These are phyloP conservation scores for Camptophora hylomeconis DNA, from an alignment of 2,329 filamentous ascomycete species.

Conservation along the genomic window DNA sequence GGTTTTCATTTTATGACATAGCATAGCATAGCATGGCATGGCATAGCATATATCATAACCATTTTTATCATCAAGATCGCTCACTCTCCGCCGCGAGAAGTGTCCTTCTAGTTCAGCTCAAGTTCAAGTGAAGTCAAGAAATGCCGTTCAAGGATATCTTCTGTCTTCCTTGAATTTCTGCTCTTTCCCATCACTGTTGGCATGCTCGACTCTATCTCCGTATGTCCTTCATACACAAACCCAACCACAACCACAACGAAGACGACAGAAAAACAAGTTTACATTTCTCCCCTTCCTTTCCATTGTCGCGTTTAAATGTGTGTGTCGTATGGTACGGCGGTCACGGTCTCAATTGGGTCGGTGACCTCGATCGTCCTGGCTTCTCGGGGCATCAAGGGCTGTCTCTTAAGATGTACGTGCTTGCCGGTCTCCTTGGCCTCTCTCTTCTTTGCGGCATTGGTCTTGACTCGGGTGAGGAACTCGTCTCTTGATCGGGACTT, in stretches of 20 bases:
- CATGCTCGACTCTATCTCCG: no score
- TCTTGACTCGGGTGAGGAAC: constrained; percentile 93
- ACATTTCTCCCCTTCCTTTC: no score
- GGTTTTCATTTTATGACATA: no score
- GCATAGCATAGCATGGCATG: no score
- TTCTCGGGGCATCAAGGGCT: constrained; percentile 65
- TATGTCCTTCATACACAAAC: neutral
- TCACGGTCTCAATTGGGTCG: constrained; percentile 80
- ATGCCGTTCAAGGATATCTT: no score
- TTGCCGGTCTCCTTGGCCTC: constrained; percentile 83
- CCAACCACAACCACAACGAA: neutral
- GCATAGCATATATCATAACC: no score
- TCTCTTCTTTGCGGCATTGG: constrained; percentile 83
- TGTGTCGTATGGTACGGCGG: constrained; percentile 91
- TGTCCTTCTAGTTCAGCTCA: no score
- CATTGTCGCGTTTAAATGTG: constrained; percentile 76
- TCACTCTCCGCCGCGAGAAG: no score
- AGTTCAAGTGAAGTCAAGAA: no score
- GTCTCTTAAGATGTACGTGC: constrained; percentile 86
- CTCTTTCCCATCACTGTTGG: no score
- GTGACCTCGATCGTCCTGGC: constrained; percentile 60
- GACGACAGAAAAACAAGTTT: neutral
- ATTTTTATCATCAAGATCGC: no score
- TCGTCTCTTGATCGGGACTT: constrained; percentile 93
- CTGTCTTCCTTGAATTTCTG: no score